A percentile compares a stretch with the other conserved stretches of the same genome.
phyloP scores from a whole-genome alignment of 129 eudicot genomes.

The Deinandra increscens region DNA sequence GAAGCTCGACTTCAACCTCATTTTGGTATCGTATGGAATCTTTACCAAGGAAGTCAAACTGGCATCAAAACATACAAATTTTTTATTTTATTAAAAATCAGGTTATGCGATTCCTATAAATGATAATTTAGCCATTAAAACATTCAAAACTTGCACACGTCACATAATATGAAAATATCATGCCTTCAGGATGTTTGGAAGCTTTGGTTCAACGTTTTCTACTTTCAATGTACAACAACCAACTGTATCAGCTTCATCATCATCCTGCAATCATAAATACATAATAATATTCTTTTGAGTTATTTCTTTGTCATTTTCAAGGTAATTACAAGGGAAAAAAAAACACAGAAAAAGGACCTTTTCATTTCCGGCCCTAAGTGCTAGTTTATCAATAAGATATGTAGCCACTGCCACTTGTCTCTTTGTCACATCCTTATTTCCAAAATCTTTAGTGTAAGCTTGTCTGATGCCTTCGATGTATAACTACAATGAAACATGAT shows the following conservation, averaged over 20 bases:
- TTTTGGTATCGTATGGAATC: constrained; percentile 94
- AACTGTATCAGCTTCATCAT: constrained; percentile 98
- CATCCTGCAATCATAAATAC: constrained; percentile 57
- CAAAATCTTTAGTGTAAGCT: constrained; percentile 71
- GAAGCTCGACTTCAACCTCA: constrained; percentile 78
- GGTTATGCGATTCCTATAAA: background rate
- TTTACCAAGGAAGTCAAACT: constrained; percentile 99
- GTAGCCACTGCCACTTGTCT: constrained; percentile 94
- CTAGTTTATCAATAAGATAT: constrained; percentile 85
- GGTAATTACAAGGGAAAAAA: background rate
- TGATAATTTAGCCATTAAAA: background rate
- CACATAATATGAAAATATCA: too few species aligned
- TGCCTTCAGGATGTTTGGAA: constrained; percentile 85
- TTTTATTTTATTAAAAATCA: background rate
- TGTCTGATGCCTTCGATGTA: constrained; percentile 68
- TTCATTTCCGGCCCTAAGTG: constrained; percentile 97
- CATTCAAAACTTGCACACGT: background rate
- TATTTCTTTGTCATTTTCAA: constrained; percentile 3
- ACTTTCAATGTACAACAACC: constrained; percentile 96
- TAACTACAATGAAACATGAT: constrained; percentile 42
- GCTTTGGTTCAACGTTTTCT: constrained; percentile 83
- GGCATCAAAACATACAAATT: constrained; percentile 21
- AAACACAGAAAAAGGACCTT: constrained; percentile 41
- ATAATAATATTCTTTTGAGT: constrained; percentile 4
- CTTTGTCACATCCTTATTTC: constrained; percentile 61